Evolutionary conservation across 2,329 filamentous ascomycete species (phyloP).

Genomic region (Westerdykella sp.): DNA sequence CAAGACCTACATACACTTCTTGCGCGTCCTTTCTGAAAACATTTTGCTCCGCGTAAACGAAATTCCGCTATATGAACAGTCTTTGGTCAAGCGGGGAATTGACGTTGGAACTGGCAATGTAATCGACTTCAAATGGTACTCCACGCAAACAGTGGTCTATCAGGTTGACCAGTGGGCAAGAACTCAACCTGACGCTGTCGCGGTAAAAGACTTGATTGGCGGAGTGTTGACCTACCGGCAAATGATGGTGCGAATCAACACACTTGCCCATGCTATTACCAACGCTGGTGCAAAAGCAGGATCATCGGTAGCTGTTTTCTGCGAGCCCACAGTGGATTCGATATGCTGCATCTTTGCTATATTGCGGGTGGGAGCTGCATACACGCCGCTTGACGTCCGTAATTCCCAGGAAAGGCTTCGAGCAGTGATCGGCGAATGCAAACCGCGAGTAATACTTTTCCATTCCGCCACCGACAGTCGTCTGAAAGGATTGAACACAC

Average conservation of each 20-base stretch:
- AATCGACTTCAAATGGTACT: too few relatives aligned
- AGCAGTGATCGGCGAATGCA: too few relatives aligned
- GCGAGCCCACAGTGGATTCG: constrained; percentile 33
- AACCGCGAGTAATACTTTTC: too few relatives aligned
- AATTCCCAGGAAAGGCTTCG: background rate
- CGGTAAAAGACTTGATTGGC: constrained; percentile 25
- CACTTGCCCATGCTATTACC: constrained; percentile 16
- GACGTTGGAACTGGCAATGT: too few relatives aligned
- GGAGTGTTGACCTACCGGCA: constrained; percentile 31
- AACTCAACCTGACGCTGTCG: constrained; percentile 10
- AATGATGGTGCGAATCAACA: constrained; percentile 31
- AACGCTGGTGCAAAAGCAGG: too few relatives aligned
- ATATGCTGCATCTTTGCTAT: constrained; percentile 17
- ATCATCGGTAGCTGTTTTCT: constrained; percentile 30
- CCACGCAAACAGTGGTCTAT: too few relatives aligned
- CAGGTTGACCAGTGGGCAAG: too few relatives aligned
- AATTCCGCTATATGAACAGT: too few relatives aligned
- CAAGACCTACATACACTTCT: constrained; percentile 14
- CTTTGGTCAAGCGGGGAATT: too few relatives aligned
- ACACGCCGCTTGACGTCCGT: constrained; percentile 13
- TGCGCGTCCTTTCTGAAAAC: constrained; percentile 12
- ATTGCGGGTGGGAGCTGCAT: constrained; percentile 5
- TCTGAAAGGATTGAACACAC: too few relatives aligned
- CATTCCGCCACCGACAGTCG: too few relatives aligned
- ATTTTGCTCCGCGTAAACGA: constrained; percentile 8